Base-by-base conservation (phyloP, 2,329 filamentous ascomycete genomes). In the Fusarium sp. region DNA sequence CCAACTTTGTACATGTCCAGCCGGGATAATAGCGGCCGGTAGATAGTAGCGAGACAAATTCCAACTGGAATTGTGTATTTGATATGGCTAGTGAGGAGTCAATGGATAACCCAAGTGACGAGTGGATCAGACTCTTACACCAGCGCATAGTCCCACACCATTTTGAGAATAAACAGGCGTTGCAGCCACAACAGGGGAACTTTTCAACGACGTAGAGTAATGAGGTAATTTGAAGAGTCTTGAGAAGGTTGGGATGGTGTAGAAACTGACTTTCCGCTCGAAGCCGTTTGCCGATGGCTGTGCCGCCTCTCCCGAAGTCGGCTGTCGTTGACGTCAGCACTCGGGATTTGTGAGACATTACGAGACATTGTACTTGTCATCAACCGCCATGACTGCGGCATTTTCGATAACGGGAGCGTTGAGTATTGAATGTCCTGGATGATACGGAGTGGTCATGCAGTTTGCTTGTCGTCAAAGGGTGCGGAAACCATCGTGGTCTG, bases 21-120 rank as follows among this genome's bases (percentile, higher is more conserved):
- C 14, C 65, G 62, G 0, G 76, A 70, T 20, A 77, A 40, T 3
- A 77, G 57, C 11, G 76, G 75, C 24, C 64, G 61, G 27, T 73
- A 70, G n/a, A 74, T 22, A 29, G 66, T 22, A 35, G 52, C 47
- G n/a, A 76, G 27, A 11, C 62, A 62, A 14, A 71, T 29, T 5
- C 69, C 76, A 9, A 69, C 42, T 7, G 76, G 75, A 50, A 77
- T 77, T 27, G 76, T 77, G 66, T 71, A 77, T 47, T 75, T 75
- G 2, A 71, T n/a, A 64, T 77, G 76, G 5, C 76, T 77, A 13
- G 8, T 11, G 11, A 45, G 47, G 20, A 63, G 61, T 29, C 10
- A 52, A 13, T 6, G 10, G 3, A 16, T 22, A 20, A 22, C 11
- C n/a, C 14, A 14, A 35, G 13, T 10, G 52, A 10, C n/a, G 13